Evolutionary conservation across 345 rosid genomes (phyloP).

Genomic region (Hibiscus tridactylites): DNA sequence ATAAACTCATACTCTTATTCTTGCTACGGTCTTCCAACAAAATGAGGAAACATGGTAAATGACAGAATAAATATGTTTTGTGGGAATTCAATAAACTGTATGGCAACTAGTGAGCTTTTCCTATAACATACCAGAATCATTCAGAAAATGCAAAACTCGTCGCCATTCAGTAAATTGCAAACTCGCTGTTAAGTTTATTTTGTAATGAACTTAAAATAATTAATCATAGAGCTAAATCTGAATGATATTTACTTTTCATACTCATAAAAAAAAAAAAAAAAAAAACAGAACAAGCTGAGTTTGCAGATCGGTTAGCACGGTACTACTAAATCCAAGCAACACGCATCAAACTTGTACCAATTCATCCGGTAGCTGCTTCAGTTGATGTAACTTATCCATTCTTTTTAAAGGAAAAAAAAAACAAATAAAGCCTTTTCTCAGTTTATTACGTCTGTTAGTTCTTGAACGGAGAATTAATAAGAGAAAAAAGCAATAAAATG

Average conservation of each 20-base stretch:
- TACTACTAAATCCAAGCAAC: neutral
- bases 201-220: neutral
- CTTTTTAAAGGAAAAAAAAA: neutral
- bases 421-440: neutral
- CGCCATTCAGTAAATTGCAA: no score
- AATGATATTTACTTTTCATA: neutral
- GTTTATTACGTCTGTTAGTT: neutral
- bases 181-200: no score
- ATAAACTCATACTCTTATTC: conserved; percentile 1
- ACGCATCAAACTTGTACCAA: neutral
- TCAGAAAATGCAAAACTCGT: neutral
- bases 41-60: neutral
- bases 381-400: neutral
- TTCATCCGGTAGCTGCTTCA: neutral
- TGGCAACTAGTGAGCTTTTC: neutral
- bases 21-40: neutral
- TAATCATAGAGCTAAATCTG: neutral
- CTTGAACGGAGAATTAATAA: neutral
- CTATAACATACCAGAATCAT: neutral
- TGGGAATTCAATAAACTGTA: neutral
- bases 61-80: neutral
- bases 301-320: neutral
- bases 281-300: neutral
- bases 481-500: neutral
- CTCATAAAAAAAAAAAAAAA: neutral